Evolutionary conservation across 1,139 yeast genomes (phyloP).

Genomic region (Taiozyma onychis): DNA sequence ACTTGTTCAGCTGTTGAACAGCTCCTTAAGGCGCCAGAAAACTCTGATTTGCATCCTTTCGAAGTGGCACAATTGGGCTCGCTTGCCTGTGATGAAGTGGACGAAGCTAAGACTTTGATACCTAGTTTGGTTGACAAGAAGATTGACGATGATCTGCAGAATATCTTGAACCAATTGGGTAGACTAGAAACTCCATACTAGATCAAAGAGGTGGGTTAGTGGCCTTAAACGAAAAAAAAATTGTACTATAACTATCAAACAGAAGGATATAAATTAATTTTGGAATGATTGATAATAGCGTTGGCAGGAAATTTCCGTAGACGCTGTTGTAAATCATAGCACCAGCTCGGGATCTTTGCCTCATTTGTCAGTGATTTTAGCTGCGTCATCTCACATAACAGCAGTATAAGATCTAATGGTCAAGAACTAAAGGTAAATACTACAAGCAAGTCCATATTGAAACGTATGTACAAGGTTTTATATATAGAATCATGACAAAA

Average conservation of each 20-base stretch:
- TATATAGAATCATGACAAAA: background rate
- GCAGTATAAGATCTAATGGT: too few species aligned
- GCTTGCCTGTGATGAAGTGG: conserved; percentile 92
- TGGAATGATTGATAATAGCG: background rate
- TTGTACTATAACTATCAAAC: background rate
- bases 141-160: conserved; percentile 81
- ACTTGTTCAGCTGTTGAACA: conserved; percentile 93
- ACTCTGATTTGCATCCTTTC: conserved; percentile 76
- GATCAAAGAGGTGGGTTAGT: background rate
- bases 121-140: conserved; percentile 82
- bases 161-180: conserved; percentile 78
- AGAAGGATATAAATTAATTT: background rate
- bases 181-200: conserved; percentile 48
- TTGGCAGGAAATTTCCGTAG: too few species aligned
- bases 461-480: background rate
- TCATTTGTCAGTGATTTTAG: too few species aligned
- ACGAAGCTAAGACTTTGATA: conserved; percentile 91
- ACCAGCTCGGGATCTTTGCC: too few species aligned
- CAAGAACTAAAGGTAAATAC: background rate
- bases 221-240: background rate
- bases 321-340: too few species aligned
- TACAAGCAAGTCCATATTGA: background rate
- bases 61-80: conserved; percentile 95
- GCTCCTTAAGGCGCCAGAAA: conserved; percentile 58
- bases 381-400: too few species aligned